Evolutionary conservation across 345 rosid species (phyloP).

Genomic region (Lepidium sativum): DNA sequence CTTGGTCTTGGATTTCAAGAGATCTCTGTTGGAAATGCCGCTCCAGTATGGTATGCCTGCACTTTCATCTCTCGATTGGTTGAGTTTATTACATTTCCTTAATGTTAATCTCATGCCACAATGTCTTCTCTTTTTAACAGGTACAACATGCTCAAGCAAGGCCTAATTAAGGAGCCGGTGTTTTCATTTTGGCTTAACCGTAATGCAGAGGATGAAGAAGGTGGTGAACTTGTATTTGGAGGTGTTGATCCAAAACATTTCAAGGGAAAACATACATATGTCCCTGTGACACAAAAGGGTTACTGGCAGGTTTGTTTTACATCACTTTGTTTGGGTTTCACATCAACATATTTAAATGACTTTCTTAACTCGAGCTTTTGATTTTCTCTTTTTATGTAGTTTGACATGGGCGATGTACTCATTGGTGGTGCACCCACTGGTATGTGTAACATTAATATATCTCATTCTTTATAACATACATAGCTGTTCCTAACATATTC

Average conservation of each 20-base stretch:
- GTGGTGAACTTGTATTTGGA: constrained; percentile 93
- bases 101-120: neutral
- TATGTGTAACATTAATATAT: constrained; percentile 23
- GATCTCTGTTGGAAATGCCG: constrained; percentile 74
- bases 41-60: constrained; percentile 69
- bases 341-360: neutral
- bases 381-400: constrained; percentile 31
- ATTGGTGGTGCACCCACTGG: constrained; percentile 72
- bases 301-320: constrained; percentile 83
- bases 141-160: constrained; percentile 82
- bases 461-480: neutral
- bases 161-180: constrained; percentile 75
- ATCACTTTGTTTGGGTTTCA: constrained; percentile 1
- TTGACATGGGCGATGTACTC: constrained; percentile 90
- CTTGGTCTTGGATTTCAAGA: constrained; percentile 93
- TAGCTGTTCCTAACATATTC: neutral
- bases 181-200: constrained; percentile 98
- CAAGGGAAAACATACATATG: constrained; percentile 83
- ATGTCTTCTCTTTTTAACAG: constrained; percentile 29
- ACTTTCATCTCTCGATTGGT: neutral
- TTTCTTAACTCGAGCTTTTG: neutral
- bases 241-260: constrained; percentile 80
- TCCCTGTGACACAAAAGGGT: constrained; percentile 85
- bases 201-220: constrained; percentile 65
- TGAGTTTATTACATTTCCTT: neutral